Conservation (phyloP, 2,329 filamentous ascomycete genomes). For the Stagonosporopsis cucurbitacearum region DNA sequence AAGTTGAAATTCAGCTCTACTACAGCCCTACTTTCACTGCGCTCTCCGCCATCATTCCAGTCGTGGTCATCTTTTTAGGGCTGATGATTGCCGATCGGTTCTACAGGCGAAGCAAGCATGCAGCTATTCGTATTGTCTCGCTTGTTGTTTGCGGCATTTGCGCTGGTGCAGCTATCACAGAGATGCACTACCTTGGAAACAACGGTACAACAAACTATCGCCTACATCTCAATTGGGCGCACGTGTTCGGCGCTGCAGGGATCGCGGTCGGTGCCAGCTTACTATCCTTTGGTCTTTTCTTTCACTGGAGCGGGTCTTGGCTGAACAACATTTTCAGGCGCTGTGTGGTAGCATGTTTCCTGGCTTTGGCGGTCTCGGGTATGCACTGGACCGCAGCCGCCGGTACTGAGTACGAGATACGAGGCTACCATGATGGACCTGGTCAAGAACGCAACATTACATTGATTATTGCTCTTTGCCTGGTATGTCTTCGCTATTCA, state of each 20-base stretch:
- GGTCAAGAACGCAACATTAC: slow-evolving; percentile 64
- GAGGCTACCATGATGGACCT: slow-evolving; percentile 52
- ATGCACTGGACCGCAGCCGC: slow-evolving; percentile 86
- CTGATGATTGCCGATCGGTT: slow-evolving; percentile 69
- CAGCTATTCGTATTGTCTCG: slow-evolving; percentile 36
- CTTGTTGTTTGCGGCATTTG: slow-evolving; percentile 67
- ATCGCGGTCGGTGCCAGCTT: slow-evolving; percentile 77
- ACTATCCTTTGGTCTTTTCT: slow-evolving; percentile 75
- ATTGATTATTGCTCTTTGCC: slow-evolving; percentile 73
- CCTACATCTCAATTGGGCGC: slow-evolving; percentile 65
- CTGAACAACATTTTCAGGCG: slow-evolving; percentile 81
- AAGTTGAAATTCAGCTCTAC: slow-evolving; percentile 68
- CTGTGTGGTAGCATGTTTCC: slow-evolving; percentile 67
- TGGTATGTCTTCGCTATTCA: slow-evolving; percentile 60
- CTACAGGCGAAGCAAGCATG: slow-evolving; percentile 37
- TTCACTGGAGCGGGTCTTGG: slow-evolving; percentile 77
- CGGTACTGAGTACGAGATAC: slow-evolving; percentile 71
- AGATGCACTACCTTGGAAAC: slow-evolving; percentile 90
- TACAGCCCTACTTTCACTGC: slow-evolving; percentile 76
- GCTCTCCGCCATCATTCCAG: slow-evolving; percentile 80
- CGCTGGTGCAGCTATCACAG: slow-evolving; percentile 76
- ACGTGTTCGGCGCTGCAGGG: slow-evolving; percentile 71
- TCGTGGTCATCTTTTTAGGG: slow-evolving; percentile 74
- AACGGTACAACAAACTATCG: slow-evolving; percentile 79
- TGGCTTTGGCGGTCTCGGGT: slow-evolving; percentile 77